Evolutionary conservation across 306 rosid genomes (phyloP), one percentile per base, ranked within the genome.

Genomic region (Quercus agrifolia): DNA sequence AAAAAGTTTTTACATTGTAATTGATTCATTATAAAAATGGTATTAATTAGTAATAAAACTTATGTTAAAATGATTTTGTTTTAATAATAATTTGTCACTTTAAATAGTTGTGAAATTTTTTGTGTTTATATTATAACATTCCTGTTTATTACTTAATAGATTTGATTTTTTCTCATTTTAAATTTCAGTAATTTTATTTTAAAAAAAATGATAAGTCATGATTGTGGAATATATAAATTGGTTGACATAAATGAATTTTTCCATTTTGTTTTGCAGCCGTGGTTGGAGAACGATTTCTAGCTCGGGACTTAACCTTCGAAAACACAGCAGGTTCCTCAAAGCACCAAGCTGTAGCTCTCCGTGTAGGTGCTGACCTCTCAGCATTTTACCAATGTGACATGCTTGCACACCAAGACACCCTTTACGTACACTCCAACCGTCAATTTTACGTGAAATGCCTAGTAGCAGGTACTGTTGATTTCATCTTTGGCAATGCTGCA

Each of bases 241-340:
- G 69, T 75, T 72, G 27, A 0, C 27, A 57, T 62, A 17, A 72
- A 63, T 25, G 3, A 2, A 3, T 44, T 62, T 41, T 7, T 5
- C 2, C 21, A 44, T 21, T 52, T 2, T 21, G 54, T 10, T 49
- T 31, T 88, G 88, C 94, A 95, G 99, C 97, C 19, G 86, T 74
- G 5, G 99, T 91, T 49, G 99, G 99, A 1, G 88, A 20, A 44
- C 35, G 89, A 1, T 95, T 95, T 71, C 49, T 95, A 14, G 99
- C 98, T 1, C 27, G 88, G 55, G 94, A 89, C 82, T 58, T 95
- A 61, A 91, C 98, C 5, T 90, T 95, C 76, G 89, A 95, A 76
- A 95, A 95, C 97, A 83, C 97, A 7, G 99, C 99, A 0, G 99
- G 99, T 0, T 89, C 98, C 8, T 85, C 98, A 15, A 95, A 95